These are phyloP conservation scores for Phytophthora uliginosa DNA, from an alignment of 352 stramenopile species.

Conservation along the genomic window DNA sequence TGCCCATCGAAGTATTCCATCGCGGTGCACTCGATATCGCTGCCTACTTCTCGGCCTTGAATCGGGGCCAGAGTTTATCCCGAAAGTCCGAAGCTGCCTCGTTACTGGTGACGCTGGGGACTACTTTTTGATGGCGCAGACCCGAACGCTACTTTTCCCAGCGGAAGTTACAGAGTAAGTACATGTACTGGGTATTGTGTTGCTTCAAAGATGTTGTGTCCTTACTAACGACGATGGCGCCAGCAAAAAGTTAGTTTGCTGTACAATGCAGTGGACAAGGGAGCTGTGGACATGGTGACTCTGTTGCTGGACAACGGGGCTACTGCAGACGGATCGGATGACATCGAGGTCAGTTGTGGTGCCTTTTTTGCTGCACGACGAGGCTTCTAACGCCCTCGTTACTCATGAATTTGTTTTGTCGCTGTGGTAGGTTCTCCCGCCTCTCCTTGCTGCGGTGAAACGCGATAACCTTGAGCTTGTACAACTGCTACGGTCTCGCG, in stretches of 20 bases:
- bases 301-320: not conserved
- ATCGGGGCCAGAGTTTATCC: not conserved
- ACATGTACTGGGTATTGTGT: not conserved
- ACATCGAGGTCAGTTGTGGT: not conserved
- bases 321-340: not conserved
- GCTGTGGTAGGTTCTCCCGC: not conserved
- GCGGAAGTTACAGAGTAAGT: not conserved
- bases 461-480: constrained; percentile 1
- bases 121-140: not conserved
- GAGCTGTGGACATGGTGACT: not conserved
- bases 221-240: not conserved
- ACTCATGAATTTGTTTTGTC: not conserved
- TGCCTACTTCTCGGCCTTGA: not conserved
- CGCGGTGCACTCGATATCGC: not conserved
- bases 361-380: not conserved
- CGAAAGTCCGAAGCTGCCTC: not conserved
- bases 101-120: not conserved
- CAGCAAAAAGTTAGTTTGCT: not conserved
- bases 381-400: not conserved
- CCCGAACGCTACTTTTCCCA: not conserved
- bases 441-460: not conserved
- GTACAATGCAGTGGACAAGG: not conserved
- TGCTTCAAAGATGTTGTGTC: not conserved
- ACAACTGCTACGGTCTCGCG: not conserved
- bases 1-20: not conserved